A percentile compares a stretch with the other conserved stretches of the same genome.
phyloP scores from a whole-genome alignment of 345 rosid genomes.

The Rhodomyrtus tomentosa region DNA sequence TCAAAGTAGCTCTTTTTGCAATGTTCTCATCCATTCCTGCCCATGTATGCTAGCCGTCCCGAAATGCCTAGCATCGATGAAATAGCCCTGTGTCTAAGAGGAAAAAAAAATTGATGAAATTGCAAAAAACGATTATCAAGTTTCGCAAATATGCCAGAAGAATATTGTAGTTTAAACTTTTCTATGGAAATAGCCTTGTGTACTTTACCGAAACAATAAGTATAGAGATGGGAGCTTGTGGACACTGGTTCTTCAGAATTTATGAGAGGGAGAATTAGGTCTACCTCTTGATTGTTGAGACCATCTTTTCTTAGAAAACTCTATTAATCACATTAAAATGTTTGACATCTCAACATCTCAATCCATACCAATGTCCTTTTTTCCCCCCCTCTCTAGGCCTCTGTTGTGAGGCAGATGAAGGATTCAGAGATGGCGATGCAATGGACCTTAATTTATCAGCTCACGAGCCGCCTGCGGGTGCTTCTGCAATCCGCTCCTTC shows the following conservation, averaged over 20 bases:
- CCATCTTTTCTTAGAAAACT: background rate
- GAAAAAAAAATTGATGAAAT: background rate
- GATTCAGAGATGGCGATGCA: slow-evolving; percentile 98
- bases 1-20: background rate
- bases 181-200: background rate
- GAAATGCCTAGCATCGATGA: background rate
- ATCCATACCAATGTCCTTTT: background rate
- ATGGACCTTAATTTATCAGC: slow-evolving; percentile 88
- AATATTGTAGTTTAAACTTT: background rate
- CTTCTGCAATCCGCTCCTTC: slow-evolving; percentile 89
- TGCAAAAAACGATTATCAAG: background rate
- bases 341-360: background rate
- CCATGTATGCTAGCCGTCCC: background rate
- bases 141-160: background rate
- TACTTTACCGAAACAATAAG: background rate
- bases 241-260: background rate
- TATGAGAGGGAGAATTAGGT: background rate
- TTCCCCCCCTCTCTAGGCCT: slow-evolving; percentile 80
- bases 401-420: slow-evolving; percentile 89
- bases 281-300: background rate
- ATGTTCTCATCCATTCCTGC: background rate
- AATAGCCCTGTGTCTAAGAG: background rate
- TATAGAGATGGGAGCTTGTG: background rate
- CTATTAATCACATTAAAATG: background rate
- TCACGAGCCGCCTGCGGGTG: slow-evolving; percentile 78